Conservation (phyloP, 2,329 filamentous ascomycete species). For the Epichloe uncinata region DNA sequence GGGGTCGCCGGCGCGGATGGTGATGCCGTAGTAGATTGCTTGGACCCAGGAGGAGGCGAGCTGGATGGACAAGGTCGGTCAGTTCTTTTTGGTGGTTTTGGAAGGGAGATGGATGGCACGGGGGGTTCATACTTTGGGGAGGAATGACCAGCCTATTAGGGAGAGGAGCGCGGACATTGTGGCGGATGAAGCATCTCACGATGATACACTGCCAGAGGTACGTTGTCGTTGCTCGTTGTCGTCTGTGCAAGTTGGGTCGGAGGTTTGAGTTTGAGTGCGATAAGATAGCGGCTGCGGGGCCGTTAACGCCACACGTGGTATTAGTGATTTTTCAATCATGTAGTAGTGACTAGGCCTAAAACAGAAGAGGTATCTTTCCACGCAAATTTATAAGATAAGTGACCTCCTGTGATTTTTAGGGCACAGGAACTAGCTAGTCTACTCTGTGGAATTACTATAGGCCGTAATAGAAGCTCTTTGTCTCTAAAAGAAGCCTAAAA, state of each 20-base stretch:
- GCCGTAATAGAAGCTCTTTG: no score
- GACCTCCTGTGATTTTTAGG: no score
- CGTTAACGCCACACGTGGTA: no score
- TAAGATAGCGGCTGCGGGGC: not conserved
- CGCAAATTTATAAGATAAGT: no score
- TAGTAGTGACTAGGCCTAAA: no score
- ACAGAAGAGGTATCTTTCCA: no score
- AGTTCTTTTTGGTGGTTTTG: not conserved
- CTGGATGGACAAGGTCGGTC: conserved; percentile 42
- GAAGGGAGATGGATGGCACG: not conserved
- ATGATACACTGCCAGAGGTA: not conserved
- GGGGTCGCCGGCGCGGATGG: conserved; percentile 78
- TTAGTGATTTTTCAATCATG: no score
- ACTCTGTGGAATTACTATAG: no score
- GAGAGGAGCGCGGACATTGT: conserved; percentile 40
- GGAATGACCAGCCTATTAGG: conserved; percentile 42
- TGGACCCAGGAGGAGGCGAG: conserved; percentile 68
- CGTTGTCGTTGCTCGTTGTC: not conserved
- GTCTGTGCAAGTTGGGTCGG: not conserved
- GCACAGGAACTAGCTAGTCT: no score
- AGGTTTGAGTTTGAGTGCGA: not conserved
- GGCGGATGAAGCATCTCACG: conserved; percentile 9
- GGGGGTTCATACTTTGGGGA: conserved; percentile 32
- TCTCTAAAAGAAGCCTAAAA: no score
- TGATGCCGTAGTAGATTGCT: conserved; percentile 71